Base-by-base conservation (phyloP, 768 basidiomycete genomes). In the Russula griseocarnosa region DNA sequence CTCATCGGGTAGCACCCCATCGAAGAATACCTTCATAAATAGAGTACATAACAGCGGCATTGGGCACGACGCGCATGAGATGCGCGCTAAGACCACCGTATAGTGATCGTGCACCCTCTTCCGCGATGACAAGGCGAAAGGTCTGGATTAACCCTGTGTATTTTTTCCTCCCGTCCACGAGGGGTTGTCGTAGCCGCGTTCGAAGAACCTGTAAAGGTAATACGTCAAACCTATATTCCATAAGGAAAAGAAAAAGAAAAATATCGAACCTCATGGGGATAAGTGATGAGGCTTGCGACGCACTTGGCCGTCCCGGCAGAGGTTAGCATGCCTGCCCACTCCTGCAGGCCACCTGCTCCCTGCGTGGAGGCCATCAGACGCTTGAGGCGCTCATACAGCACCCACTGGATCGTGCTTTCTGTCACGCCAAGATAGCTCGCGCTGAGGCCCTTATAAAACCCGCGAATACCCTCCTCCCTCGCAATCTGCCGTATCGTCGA, bases 351-450 rank as follows among this genome's bases (percentile, higher is more conserved):
- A 13, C 88, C 84, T 58, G 78, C 78, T 0, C 82, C 83, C 63
- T 88, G 81, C 16, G 80, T 74, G 1, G 74, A 75, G 34, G 76
- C 77, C 5, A 81, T 86, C 36, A 95, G 69, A 67, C 76, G 81
- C 76, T 98, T 98, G 70, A 98, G 78, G 57, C 88, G 84, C 76
- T 99, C 97, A 73, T 99, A 98, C 18, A 99, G 77, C 44, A 90
- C 90, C 97, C 97, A 99, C 74, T 98, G 95, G 54, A 99, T 98
- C 22, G 93, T 92, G 3, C 88, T 88, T 74, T 99, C 97, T 24
- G 94, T 91, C 18, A 98, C 95, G 24, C 97, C 97, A 10, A 99
- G 81, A 75, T 96, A 94, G 67, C 91, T 94, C 62, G 97, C 97
- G 68, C 88, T 93, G 46, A 99, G 76, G 1, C 97, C 97, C 75